Percentiles rank a stretch among this genome's conserved stretches.
phyloP scores from a whole-genome alignment of 1,139 yeast species.

The Lodderomyces parapsilosis region DNA sequence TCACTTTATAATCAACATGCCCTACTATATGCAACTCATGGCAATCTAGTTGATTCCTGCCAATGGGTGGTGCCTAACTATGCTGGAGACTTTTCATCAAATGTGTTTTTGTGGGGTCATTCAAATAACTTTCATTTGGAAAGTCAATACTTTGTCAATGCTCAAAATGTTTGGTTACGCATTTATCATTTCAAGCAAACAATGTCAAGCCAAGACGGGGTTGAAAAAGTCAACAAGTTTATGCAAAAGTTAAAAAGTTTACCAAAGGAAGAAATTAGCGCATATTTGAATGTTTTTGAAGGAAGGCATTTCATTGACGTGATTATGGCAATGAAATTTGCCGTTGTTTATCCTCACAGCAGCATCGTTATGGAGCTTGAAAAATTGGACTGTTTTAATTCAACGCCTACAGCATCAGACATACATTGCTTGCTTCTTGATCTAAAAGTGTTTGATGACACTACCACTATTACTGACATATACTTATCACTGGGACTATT shows the following conservation, averaged over 20 bases:
- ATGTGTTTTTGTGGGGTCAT: constrained; percentile 19
- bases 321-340: constrained; percentile 32
- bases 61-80: constrained; percentile 29
- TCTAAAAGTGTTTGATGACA: constrained; percentile 24
- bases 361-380: constrained; percentile 16
- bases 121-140: constrained; percentile 28
- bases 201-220: constrained; percentile 11
- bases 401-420: constrained; percentile 13
- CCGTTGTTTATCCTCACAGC: constrained; percentile 36
- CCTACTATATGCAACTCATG: constrained; percentile 29
- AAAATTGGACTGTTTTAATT: constrained; percentile 18
- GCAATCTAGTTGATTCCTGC: constrained; percentile 23
- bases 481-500: constrained; percentile 28
- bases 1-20: constrained; percentile 30
- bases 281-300: constrained; percentile 34
- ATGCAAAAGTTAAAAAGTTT: constrained; percentile 16
- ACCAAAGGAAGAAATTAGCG: constrained; percentile 23
- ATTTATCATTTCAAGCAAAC: constrained; percentile 18
- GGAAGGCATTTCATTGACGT: constrained; percentile 25
- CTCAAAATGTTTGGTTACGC: constrained; percentile 15
- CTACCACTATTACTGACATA: constrained; percentile 25
- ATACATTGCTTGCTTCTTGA: constrained; percentile 21
- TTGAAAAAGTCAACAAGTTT: constrained; percentile 17
- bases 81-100: constrained; percentile 18
- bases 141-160: constrained; percentile 26